Base-by-base conservation (phyloP, 495 filamentous ascomycete species). In the Mycothermus thermophilus region DNA sequence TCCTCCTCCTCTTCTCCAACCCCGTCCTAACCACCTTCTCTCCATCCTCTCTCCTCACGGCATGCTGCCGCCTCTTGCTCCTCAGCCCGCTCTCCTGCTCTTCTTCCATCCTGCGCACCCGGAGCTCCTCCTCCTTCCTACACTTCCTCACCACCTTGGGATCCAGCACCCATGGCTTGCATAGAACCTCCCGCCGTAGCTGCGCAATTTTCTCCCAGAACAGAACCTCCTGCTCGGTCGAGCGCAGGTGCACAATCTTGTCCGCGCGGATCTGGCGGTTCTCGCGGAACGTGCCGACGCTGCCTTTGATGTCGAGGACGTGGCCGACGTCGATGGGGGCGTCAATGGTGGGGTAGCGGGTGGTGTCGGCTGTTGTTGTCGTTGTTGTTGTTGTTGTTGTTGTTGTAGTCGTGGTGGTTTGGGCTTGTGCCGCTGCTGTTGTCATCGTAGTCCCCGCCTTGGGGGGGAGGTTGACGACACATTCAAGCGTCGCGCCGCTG, bases 271-370 rank as follows among this genome's bases (percentile, higher is more conserved):
- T 56, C 47, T 93, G 81, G 43, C 60, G 72, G 17, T 54, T 52
- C 0, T 59, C 60, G 26, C 86, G 66, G 46, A 79, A 94, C 8
- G 52, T 51, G 7, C 57, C 64, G 0, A 93, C 50, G 2, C 65
- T 75, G 9, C 87, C 84, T 48, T 92, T 94, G 17, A 82, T 62
- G 42, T 88, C 84, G 9, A 92, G 60, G 2, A 83, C 62, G 5
- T 66, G 65, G 4, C 83, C 80, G 0, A 88, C 63, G 23, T 74
- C 68, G 3, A 93, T 60, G 23, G 57, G 50, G 0, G 29, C 37
- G 20, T 51, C 46, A 7, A 46, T 19, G 1, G 32, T n/a, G 3
- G 44, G 35, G 0, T n/a, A 35, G 3, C 1, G 9, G 8, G 3
- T 39, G n/a, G n/a, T n/a, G n/a, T n/a, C n/a, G n/a, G n/a, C n/a